Evolutionary conservation across 2,329 filamentous ascomycete species (phyloP).

Genomic region (Aulographum hederae): DNA sequence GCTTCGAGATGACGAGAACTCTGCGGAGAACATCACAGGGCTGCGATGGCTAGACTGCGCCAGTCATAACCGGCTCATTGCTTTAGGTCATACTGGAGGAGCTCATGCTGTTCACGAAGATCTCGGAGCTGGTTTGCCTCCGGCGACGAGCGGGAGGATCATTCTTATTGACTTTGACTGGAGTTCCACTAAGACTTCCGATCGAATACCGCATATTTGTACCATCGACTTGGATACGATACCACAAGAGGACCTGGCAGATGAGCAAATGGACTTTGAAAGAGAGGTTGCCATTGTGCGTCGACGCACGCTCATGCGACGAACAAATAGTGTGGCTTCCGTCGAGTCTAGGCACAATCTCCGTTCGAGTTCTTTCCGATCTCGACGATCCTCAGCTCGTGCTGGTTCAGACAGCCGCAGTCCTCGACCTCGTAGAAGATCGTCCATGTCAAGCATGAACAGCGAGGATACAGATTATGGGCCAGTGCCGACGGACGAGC

Average conservation of each 20-base stretch:
- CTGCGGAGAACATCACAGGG: constrained; percentile 3
- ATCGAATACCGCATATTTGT: neutral
- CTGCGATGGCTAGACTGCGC: neutral
- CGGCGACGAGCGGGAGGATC: neutral
- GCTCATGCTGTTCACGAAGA: neutral
- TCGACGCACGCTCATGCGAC: constrained; percentile 18
- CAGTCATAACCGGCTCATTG: constrained; percentile 14
- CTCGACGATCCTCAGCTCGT: too few relatives aligned
- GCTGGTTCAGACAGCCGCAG: too few relatives aligned
- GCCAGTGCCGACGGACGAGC: too few relatives aligned
- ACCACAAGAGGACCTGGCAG: constrained; percentile 16
- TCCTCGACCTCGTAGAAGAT: too few relatives aligned
- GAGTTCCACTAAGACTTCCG: constrained; percentile 8
- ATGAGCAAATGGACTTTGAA: constrained; percentile 21
- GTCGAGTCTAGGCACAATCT: too few relatives aligned
- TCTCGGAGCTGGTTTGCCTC: neutral
- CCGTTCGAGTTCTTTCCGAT: too few relatives aligned
- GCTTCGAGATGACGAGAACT: neutral
- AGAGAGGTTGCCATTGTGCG: constrained; percentile 21
- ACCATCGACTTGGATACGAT: constrained; percentile 15
- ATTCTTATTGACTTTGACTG: neutral
- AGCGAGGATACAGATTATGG: too few relatives aligned
- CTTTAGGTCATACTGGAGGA: constrained; percentile 8
- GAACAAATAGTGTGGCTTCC: too few relatives aligned
- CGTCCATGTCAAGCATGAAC: too few relatives aligned